Percentiles rank a stretch among this genome's conserved stretches.
phyloP scores from a whole-genome alignment of 2,329 filamentous ascomycete species.

The Colletotrichum coccodes region DNA sequence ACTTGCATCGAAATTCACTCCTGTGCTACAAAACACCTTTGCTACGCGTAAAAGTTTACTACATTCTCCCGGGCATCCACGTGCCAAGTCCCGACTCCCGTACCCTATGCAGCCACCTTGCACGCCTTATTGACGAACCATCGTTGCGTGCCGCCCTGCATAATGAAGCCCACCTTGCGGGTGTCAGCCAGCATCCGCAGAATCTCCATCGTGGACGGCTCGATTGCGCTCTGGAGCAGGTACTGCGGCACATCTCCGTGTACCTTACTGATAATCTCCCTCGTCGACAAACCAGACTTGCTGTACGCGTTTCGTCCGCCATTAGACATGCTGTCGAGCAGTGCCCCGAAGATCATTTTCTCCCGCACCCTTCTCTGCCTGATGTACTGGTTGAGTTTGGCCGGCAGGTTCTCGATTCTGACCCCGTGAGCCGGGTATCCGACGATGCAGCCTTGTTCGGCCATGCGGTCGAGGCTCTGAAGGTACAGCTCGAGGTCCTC shows the following conservation, averaged over 20 bases:
- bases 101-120: no score
- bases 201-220: not conserved
- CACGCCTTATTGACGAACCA: no score
- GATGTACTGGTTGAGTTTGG: constrained; percentile 28
- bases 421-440: constrained; percentile 73
- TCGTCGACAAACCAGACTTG: no score
- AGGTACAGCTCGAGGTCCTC: constrained; percentile 74
- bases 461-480: constrained; percentile 69
- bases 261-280: no score
- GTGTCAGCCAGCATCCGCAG: not conserved
- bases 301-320: not conserved
- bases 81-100: no score
- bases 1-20: no score
- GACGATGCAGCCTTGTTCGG: constrained; percentile 53
- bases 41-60: no score
- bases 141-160: not conserved
- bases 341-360: no score
- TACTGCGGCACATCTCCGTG: not conserved
- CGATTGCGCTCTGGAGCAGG: not conserved
- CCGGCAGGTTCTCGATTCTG: constrained; percentile 60
- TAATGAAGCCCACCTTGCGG: not conserved
- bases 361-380: no score
- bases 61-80: no score
- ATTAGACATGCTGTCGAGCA: no score
- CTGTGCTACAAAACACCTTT: no score